These are phyloP conservation scores for Trametes meyenii DNA, from an alignment of 768 basidiomycete genomes.

Conservation along the genomic window DNA sequence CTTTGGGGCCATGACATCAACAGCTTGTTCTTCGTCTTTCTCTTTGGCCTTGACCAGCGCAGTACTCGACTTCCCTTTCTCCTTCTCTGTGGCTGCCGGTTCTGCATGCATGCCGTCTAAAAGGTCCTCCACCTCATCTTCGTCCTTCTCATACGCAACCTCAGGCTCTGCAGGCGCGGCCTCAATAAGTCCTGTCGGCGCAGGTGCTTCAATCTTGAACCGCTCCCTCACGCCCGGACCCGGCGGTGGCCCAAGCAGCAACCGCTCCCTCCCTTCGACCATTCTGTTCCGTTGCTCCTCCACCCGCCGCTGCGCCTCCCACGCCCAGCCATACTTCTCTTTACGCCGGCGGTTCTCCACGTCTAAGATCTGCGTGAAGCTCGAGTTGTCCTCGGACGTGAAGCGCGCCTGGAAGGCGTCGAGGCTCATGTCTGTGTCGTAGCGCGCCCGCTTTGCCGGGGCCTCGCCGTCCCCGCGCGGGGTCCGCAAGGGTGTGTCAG, in stretches of 20 bases:
- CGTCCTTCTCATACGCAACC: slow-evolving; percentile 31
- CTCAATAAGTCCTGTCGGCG: slow-evolving; percentile 56
- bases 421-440: slow-evolving; percentile 65
- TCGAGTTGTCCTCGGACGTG: slow-evolving; percentile 97
- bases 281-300: slow-evolving; percentile 66
- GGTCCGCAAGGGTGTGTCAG: slow-evolving; percentile 67
- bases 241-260: slow-evolving; percentile 70
- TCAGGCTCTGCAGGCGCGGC: slow-evolving; percentile 36
- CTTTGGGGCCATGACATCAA: slow-evolving; percentile 80
- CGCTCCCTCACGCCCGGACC: slow-evolving; percentile 68
- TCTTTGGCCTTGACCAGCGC: slow-evolving; percentile 19
- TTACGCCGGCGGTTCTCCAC: slow-evolving; percentile 84
- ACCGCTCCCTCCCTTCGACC: slow-evolving; percentile 66
- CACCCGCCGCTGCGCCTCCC: slow-evolving; percentile 86
- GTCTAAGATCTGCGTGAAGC: slow-evolving; percentile 90
- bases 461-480: slow-evolving; percentile 41
- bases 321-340: slow-evolving; percentile 91
- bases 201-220: slow-evolving; percentile 64
- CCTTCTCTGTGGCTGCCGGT: slow-evolving; percentile 8
- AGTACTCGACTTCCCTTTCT: slow-evolving; percentile 24
- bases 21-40: slow-evolving; percentile 32
- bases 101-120: slow-evolving; percentile 12
- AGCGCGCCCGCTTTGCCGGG: slow-evolving; percentile 57
- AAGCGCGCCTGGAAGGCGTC: slow-evolving; percentile 90
- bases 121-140: slow-evolving; percentile 32